Evolutionary conservation across 1,284 basidiomycete species (phyloP), one percentile per base, ranked within the genome.

Genomic region (Trametes versicolor): DNA sequence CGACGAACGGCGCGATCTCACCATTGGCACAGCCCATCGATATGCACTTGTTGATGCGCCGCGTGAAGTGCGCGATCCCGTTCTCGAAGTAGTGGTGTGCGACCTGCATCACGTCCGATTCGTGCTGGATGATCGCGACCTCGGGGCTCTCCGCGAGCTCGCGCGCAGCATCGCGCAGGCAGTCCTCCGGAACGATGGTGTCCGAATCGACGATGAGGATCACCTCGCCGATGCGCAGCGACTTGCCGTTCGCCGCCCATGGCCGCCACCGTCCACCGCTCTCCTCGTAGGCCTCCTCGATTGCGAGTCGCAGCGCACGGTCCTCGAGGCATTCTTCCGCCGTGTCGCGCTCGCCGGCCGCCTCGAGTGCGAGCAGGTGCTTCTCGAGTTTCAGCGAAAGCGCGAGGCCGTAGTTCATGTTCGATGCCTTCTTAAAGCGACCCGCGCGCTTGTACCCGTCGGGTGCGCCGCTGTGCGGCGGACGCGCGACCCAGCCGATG

Each of bases 111-210:
- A 94, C 91, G 71, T 92, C 91, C 23, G 90, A 92, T 70, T 93
- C 92, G 75, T 94, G 93, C 74, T 94, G 92, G 59, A 96, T 89
- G 76, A 95, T 93, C 4, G 87, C 93, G 27, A 95, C 86, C 58
- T 95, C 91, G 4, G 92, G 92, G 66, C 85, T 87, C 75, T 91
- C 89, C 6, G 84, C 81, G 71, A 95, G 85, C 75, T 96, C 94
- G 27, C 90, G 86, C 4, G 92, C 93, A 0, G 94, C 93, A 77
- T 95, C 94, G 59, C 92, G 84, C 73, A 96, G 87, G 74, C 93
- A 96, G 75, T 95, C 94, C 80, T 91, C 90, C 3, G 93, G 94
- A 0, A 96, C 92, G 63, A 94, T 79, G n/a, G 94, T 96, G 78
- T 95, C 93, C 4, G 91, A 90, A 73, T 95, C 92, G 68, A 93